Evolutionary conservation across 768 basidiomycete genomes (phyloP).

Genomic region (Leucosporidium creatinivorum): DNA sequence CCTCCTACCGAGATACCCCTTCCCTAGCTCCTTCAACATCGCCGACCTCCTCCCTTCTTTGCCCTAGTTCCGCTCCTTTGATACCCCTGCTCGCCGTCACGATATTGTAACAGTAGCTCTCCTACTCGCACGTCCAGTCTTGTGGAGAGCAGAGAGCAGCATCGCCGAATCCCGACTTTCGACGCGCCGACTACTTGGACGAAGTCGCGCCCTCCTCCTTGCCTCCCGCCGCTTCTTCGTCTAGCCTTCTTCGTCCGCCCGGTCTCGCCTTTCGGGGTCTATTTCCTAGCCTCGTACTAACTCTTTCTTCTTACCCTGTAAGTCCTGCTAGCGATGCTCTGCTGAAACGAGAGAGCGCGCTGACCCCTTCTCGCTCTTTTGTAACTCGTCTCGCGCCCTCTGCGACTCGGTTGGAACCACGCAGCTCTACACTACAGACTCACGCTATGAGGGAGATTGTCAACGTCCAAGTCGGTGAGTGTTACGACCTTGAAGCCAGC

Average conservation of each 20-base stretch:
- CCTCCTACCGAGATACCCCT: neutral
- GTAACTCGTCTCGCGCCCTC: neutral
- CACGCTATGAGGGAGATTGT: conserved; percentile 71
- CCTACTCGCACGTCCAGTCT: too few species aligned
- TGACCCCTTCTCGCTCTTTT: neutral
- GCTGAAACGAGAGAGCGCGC: neutral
- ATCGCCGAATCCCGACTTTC: too few species aligned
- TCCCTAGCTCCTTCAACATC: neutral
- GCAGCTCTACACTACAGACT: conserved; percentile 16
- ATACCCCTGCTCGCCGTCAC: neutral
- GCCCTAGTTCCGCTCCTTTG: conserved; percentile 1
- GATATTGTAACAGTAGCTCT: too few species aligned
- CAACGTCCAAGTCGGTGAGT: conserved; percentile 56
- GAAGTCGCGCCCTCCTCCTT: neutral
- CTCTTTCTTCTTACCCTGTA: too few species aligned
- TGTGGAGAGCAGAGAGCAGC: too few species aligned
- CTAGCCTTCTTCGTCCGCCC: neutral
- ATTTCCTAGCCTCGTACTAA: neutral
- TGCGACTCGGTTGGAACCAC: neutral
- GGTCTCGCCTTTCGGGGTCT: neutral
- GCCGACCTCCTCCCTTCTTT: neutral
- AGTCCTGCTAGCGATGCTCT: neutral
- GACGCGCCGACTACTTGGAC: too few species aligned
- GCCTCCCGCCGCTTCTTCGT: neutral
- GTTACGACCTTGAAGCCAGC: conserved; percentile 49